Evolutionary conservation across 139 green algal genomes (phyloP), one percentile per base, ranked within the genome.

Genomic region (Diplosphaera chodatii): DNA sequence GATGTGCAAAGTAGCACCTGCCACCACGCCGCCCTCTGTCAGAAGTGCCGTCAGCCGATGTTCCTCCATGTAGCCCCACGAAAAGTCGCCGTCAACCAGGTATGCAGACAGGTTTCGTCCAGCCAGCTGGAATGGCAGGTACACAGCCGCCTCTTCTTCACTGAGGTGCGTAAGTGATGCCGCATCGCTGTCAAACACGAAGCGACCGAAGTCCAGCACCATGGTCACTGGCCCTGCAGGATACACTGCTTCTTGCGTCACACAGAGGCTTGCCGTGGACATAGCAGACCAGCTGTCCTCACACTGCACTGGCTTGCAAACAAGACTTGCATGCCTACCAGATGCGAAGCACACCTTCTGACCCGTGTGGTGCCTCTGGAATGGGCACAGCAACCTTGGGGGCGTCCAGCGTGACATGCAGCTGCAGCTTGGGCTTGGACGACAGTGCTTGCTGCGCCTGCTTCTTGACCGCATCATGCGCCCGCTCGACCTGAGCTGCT

Each of bases 351-450:
- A 37, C 28, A 76, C 75, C 69, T 68, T 68, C 30, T n/a, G 48
- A 59, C 0, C 28, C 59, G 64, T 72, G 34, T 4, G 64, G 27
- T 32, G 55, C 75, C 29, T 64, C 80, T 20, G 64, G 55, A 2
- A 80, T 69, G 23, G 83, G 83, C 15, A 88, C 74, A 4, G 83
- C 82, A 63, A 97, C 76, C 78, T 97, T 97, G 66, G 92, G 92
- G 0, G 89, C 92, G 32, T 96, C 88, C 68, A 95, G 78, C 25
- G 82, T 81, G 66, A 96, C 69, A 25, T 40, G 32, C 70, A 94
- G 66, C 33, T 67, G 64, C 64, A 96, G 78, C 28, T 76, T 77
- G 69, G 40, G 88, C 76, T 74, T 78, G 74, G 65, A 81, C 29
- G 67, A 78, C 67, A 75, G 72, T 66, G 79, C 76, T 1, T 84